Evolutionary conservation across 805 yeast species (phyloP), one percentile per base, ranked within the genome.

Genomic region (Kazachstania africana): DNA sequence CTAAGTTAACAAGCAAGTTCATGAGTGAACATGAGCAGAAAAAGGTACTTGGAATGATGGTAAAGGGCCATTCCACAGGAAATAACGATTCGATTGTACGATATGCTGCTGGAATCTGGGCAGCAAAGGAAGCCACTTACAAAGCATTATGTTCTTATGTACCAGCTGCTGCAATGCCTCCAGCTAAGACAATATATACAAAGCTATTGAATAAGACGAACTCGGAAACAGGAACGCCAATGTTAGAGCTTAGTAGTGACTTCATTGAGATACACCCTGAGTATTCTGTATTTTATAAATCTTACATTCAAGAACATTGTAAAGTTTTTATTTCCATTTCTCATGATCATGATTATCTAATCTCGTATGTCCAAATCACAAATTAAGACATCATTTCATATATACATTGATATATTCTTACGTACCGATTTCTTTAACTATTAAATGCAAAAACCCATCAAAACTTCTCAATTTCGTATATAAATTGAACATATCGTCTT

Each of bases 371-470:
- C 12, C 35, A 41, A 28, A 33, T 42, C 22, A n/a, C n/a, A n/a
- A n/a, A n/a, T n/a, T n/a, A n/a, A n/a, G n/a, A n/a, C n/a, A n/a
- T n/a, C n/a, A n/a, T n/a, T n/a, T n/a, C n/a, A n/a, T n/a, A n/a
- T n/a, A n/a, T n/a, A n/a, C n/a, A n/a, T n/a, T n/a, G n/a, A n/a
- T n/a, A n/a, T n/a, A n/a, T n/a, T n/a, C n/a, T n/a, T n/a, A n/a
- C n/a, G n/a, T n/a, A n/a, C n/a, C n/a, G n/a, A n/a, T n/a, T n/a
- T 29, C 18, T 8, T 9, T 29, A 10, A 16, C 13, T n/a, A 15
- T 24, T 13, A 16, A 32, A 40, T 80, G 83, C 29, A 80, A 47
- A 45, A 75, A 78, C 12, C 84, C 81, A 53, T 79, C 91, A 14
- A 72, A 50, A 37, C 68, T 72, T 38, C 62, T 52, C 31, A 70